Evolutionary conservation across 2,329 filamentous ascomycete genomes (phyloP), one percentile per base, ranked within the genome.

Genomic region (Fusarium coicis): DNA sequence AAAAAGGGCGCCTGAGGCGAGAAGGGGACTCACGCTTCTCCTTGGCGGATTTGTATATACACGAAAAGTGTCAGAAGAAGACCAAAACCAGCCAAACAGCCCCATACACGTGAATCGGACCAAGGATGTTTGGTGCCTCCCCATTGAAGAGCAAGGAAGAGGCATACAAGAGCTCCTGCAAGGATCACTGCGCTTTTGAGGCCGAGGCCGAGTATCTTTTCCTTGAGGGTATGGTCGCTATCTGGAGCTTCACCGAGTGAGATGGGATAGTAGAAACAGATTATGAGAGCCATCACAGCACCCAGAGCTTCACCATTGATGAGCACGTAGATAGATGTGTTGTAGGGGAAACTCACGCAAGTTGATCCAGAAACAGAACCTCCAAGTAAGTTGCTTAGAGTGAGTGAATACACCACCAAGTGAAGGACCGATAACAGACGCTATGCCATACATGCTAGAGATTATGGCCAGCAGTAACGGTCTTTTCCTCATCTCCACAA

Each of bases 281-380:
- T 67, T 4, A 72, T 67, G 2, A 54, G 18, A 10, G 54, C 69
- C 16, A 65, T 69, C 4, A 74, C 5, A 3, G 57, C 68, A 2
- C 74, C 74, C 2, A 34, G 32, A 15, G 32, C 32, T 34, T 34
- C 32, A 32, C 12, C 32, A 32, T 14, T 14, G 6, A 32, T 32
- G 32, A 32, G 32, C 12, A 32, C 30, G 30, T 11, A 14, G 32
- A 32, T 32, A 32, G 32, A 32, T 32, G 12, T 32, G 12, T 14
- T 14, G 32, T 12, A 32, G 32, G 32, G 32, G 12, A 4, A 32
- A 71, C 71, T 60, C 21, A 72, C 75, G 75, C 4, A 77, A 15
- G 16, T 77, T 77, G 6, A 77, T 68, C 75, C 72, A 77, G 10
- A 77, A 76, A 39, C 71, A 76, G 8, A 77, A 77, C 23, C 73